phyloP scores from a whole-genome alignment of 2,329 filamentous ascomycete species.

The Exophiala calicioides region DNA sequence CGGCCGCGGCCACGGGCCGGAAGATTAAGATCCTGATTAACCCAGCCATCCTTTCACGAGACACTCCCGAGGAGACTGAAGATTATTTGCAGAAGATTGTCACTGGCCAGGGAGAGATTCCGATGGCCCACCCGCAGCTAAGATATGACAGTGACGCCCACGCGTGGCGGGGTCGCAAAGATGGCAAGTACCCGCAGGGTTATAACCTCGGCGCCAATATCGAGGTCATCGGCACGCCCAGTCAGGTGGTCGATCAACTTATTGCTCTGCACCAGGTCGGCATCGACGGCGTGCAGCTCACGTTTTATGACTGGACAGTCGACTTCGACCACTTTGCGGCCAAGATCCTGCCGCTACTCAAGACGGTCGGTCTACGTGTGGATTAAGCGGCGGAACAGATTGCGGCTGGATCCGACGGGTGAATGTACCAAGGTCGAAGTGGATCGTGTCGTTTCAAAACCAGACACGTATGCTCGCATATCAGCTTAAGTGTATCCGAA shows the following conservation, averaged over 20 bases:
- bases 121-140: not conserved
- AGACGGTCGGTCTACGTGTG: not conserved
- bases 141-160: slow-evolving; percentile 29
- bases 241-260: slow-evolving; percentile 30
- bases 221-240: slow-evolving; percentile 30
- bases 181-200: slow-evolving; percentile 28
- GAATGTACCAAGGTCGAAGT: too few species aligned
- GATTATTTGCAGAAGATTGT: slow-evolving; percentile 27
- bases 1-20: slow-evolving; percentile 25
- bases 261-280: slow-evolving; percentile 28
- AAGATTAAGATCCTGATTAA: slow-evolving; percentile 30
- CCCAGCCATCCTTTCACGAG: slow-evolving; percentile 29
- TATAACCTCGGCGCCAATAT: slow-evolving; percentile 26
- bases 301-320: slow-evolving; percentile 29
- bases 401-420: too few species aligned
- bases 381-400: slow-evolving; percentile 2
- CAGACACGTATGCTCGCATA: too few species aligned
- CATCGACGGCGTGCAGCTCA: slow-evolving; percentile 31
- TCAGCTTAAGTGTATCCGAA: too few species aligned
- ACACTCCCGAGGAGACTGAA: slow-evolving; percentile 30
- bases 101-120: slow-evolving; percentile 8
- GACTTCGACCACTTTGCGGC: slow-evolving; percentile 30
- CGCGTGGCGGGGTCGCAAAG: slow-evolving; percentile 29
- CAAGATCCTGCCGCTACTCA: slow-evolving; percentile 29
- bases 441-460: too few species aligned